Evolutionary conservation across 805 yeast genomes (phyloP), one percentile per base, ranked within the genome.

Genomic region (Myxozyma mucilagina): DNA sequence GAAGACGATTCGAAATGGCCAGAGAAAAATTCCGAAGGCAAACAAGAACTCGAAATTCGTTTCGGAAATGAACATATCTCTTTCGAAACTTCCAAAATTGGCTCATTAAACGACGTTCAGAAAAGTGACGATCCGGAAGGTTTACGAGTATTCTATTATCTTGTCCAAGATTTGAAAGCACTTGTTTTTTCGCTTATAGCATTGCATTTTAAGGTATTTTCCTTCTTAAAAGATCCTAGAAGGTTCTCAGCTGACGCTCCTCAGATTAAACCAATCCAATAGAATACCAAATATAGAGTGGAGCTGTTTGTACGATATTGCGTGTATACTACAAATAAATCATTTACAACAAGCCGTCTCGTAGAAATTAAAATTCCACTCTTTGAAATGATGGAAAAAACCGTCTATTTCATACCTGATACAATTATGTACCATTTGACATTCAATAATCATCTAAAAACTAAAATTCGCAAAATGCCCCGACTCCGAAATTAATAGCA

Each of bases 1-100:
- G 82, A 80, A 67, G 71, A 68, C 41, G 81, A 78, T 59, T 56
- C 66, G 1, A 65, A 69, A 35, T 79, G 83, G 82, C 83, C 82
- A 0, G 67, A 66, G 20, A 72, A 73, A 60, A 72, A 71, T 52
- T 63, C 71, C 35, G 79, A 76, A 34, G 81, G 83, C 1, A 76
- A 72, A 52, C 80, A 78, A 61, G 78, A 76, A 56, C 64, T 80
- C 13, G 79, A 76, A 57, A 70, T 80, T 35, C 68, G 78, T 52
- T 57, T 68, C 14, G 81, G 79, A 14, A 68, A 71, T 42, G 67
- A 72, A 38, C 74, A 69, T 34, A 74, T 71, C 14, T 65, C 72
- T 1, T 74, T 79, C 16, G 76, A 74, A 70, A 77, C 80, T 0
- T 64, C 72, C 8, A 77, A 76, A 54, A 52, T 80, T 13, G 79